phyloP scores from a whole-genome alignment of 1,139 yeast genomes.

The Tardiomyces blankii region DNA sequence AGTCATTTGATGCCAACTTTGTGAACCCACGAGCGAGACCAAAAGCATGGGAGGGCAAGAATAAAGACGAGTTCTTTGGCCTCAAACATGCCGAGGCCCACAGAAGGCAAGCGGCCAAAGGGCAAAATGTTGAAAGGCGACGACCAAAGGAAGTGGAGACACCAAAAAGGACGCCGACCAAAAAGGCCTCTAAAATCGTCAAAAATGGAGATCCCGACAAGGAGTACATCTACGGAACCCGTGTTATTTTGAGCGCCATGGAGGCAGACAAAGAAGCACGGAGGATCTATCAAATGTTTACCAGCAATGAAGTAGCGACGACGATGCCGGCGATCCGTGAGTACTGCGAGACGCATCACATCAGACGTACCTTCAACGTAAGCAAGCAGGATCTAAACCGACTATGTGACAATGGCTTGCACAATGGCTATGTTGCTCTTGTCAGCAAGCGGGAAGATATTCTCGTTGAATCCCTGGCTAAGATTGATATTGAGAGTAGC shows the following conservation, averaged over 20 bases:
- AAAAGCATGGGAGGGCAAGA: conserved; percentile 50
- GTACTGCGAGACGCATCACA: conserved; percentile 26
- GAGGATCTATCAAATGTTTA: conserved; percentile 25
- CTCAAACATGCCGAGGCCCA: conserved; percentile 50
- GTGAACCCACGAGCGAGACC: conserved; percentile 24
- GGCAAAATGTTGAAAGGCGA: not conserved
- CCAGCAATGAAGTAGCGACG: conserved; percentile 3
- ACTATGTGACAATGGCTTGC: conserved; percentile 60
- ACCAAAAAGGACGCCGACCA: not conserved
- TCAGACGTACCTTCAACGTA: conserved; percentile 34
- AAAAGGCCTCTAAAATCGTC: not conserved
- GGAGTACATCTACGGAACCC: conserved; percentile 70
- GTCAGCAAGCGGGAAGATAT: conserved; percentile 7
- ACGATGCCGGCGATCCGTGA: conserved; percentile 7
- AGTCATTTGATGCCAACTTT: conserved; percentile 33
- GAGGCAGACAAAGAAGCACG: conserved; percentile 30
- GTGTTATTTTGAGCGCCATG: conserved; percentile 64
- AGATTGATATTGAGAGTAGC: not conserved
- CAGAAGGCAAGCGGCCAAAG: conserved; percentile 28
- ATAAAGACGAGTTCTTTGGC: conserved; percentile 44
- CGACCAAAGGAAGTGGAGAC: not conserved
- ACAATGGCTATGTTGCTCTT: conserved; percentile 56
- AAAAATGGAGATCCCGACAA: conserved; percentile 31
- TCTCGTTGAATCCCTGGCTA: not conserved
- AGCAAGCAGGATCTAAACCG: conserved; percentile 48